phyloP scores from a whole-genome alignment of 2,329 filamentous ascomycete genomes.

The Metarhizium album region DNA sequence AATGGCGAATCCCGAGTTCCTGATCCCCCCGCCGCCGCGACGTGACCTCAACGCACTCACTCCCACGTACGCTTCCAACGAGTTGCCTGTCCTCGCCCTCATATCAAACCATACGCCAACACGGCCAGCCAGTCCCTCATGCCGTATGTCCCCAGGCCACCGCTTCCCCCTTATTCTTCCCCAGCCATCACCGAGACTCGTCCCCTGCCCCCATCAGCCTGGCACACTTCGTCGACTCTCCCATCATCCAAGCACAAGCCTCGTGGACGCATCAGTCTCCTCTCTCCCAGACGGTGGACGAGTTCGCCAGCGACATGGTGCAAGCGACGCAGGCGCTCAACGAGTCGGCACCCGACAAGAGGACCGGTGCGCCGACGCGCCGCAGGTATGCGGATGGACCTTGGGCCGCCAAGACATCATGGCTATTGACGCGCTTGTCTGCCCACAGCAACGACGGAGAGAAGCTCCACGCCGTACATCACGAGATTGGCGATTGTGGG shows the following conservation, averaged over 20 bases:
- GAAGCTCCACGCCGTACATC: slow-evolving; percentile 18
- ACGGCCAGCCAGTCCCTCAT: slow-evolving; percentile 17
- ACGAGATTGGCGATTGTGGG: slow-evolving; percentile 19
- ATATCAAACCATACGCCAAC: too few species aligned
- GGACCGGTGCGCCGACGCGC: slow-evolving; percentile 13
- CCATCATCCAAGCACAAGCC: slow-evolving; percentile 8
- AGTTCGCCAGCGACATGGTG: slow-evolving; percentile 24
- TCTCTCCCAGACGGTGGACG: slow-evolving; percentile 11
- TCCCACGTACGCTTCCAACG: too few species aligned
- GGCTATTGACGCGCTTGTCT: slow-evolving; percentile 14
- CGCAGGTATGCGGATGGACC: slow-evolving; percentile 12
- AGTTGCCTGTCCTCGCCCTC: slow-evolving; percentile 26
- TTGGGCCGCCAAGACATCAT: slow-evolving; percentile 11
- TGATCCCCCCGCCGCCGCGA: too few species aligned
- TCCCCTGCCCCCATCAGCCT: background rate
- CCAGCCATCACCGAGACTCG: background rate
- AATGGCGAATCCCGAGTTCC: too few species aligned
- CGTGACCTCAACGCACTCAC: too few species aligned
- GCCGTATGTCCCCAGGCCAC: slow-evolving; percentile 16
- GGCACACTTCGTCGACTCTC: slow-evolving; percentile 6
- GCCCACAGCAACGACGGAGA: slow-evolving; percentile 8
- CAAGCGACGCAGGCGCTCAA: slow-evolving; percentile 27
- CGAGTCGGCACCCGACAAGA: slow-evolving; percentile 15
- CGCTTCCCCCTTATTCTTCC: background rate
- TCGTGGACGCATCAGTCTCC: slow-evolving; percentile 4